Evolutionary conservation across 495 filamentous ascomycete genomes (phyloP), one percentile per base, ranked within the genome.

Genomic region (Tuber umbilicatum): DNA sequence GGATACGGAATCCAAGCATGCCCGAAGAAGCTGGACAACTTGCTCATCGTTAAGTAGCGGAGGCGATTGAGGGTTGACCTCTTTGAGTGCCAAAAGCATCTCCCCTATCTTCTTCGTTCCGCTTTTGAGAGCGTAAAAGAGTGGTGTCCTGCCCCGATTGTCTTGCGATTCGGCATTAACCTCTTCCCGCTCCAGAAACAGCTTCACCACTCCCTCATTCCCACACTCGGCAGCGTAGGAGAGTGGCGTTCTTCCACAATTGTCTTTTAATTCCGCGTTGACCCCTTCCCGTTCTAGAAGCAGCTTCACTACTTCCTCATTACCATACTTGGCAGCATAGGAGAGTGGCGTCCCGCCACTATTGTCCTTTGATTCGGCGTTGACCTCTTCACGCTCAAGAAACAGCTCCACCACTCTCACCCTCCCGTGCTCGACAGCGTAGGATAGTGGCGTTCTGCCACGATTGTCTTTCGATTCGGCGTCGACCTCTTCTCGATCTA

Each of bases 41-140:
- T 45, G 1, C 17, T 45, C 16, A 45, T 45, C 42, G 3, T 5
- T 17, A 19, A 4, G 14, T 17, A 45, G 42, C 16, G 42, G 16
- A 19, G 1, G 16, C 16, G 42, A 45, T 17, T 5, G 42, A 19
- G 42, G 16, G 14, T 45, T 19, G 16, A 19, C 16, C 16, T 19
- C 16, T 4, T 1, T 1, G 2, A 19, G 42, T 19, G 1, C 16
- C 5, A 45, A n/a, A 23, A 74, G 73, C 10, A 74, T 17, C 73
- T 35, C 9, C 23, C 76, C 86, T 73, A 87, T 74, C 16, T 70
- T 81, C 55, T 82, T 74, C 71, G n/a, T n/a, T n/a, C n/a, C n/a
- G n/a, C n/a, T n/a, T n/a, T n/a, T n/a, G n/a, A n/a, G n/a, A n/a
- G 85, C 85, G 75, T 71, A 83, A 7, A 78, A 83, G 60, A 86